A percentile compares a stretch with the other conserved stretches of the same genome.
These are phyloP conservation scores for Marasmius sp. DNA, from an alignment of 1,284 basidiomycete species.

Conservation along the genomic window DNA sequence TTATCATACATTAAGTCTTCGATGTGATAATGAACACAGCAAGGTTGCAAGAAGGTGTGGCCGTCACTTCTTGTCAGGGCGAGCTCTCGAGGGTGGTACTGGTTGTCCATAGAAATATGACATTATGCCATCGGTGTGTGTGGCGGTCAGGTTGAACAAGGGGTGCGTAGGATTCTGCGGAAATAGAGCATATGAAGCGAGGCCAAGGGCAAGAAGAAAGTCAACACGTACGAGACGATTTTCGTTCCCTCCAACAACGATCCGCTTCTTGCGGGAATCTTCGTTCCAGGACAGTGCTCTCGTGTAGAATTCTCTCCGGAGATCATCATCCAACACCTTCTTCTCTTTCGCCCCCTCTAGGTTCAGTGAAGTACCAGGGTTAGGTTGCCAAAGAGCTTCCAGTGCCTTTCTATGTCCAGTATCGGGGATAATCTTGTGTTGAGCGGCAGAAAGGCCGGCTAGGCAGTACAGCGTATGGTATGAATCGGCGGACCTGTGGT, in stretches of 20 bases:
- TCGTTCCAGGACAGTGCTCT: constrained; percentile 75
- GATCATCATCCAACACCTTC: constrained; percentile 24
- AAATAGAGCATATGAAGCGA: background rate
- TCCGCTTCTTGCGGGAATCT: constrained; percentile 52
- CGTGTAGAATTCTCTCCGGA: constrained; percentile 57
- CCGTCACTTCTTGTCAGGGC: background rate
- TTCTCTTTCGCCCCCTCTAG: background rate
- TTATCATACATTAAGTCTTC: too few relatives aligned
- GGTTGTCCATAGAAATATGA: constrained; percentile 74
- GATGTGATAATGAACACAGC: background rate
- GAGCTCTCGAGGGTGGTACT: constrained; percentile 31
- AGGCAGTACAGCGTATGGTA: constrained; percentile 94
- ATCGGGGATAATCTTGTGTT: constrained; percentile 70
- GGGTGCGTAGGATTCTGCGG: constrained; percentile 85
- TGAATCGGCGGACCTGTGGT: constrained; percentile 68
- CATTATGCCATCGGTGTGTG: constrained; percentile 73
- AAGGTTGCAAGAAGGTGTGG: background rate
- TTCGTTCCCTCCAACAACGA: constrained; percentile 60
- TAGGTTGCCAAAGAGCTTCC: constrained; percentile 30
- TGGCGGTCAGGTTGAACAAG: constrained; percentile 80
- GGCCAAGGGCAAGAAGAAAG: background rate
- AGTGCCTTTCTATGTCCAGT: constrained; percentile 40
- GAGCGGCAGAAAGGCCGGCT: constrained; percentile 84
- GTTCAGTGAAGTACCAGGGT: background rate
- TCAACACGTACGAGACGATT: constrained; percentile 68